phyloP scores from a whole-genome alignment of 805 yeast genomes.

The Isabelozyma gotoi region DNA sequence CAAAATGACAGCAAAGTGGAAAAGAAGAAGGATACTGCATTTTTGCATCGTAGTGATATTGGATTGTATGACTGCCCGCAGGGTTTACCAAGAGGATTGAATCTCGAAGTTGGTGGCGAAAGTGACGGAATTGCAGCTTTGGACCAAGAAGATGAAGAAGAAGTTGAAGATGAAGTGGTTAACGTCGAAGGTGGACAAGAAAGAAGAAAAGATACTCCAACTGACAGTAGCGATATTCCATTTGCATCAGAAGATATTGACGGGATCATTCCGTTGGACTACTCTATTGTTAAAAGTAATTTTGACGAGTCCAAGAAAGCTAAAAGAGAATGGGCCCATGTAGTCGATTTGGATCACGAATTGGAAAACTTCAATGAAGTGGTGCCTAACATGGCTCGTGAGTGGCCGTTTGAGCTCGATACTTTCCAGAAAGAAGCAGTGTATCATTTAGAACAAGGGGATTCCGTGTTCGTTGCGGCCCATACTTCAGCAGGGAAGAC shows the following conservation, averaged over 20 bases:
- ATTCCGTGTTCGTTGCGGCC: constrained; percentile 97
- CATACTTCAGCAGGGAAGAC: constrained; percentile 99
- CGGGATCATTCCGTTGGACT: constrained; percentile 39
- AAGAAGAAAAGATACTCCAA: not conserved
- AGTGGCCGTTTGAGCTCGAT: constrained; percentile 94
- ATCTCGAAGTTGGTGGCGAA: constrained; percentile 14
- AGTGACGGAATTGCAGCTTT: constrained; percentile 10
- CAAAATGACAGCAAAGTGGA: constrained; percentile 17
- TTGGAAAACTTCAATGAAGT: constrained; percentile 83
- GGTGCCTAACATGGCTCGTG: constrained; percentile 90
- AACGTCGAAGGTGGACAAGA: constrained; percentile 10
- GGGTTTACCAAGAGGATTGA: constrained; percentile 75
- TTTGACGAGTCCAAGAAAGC: constrained; percentile 23
- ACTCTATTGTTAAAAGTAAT: constrained; percentile 17
- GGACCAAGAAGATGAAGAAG: constrained; percentile 8
- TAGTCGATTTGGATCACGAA: constrained; percentile 81
- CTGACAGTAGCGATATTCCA: constrained; percentile 10
- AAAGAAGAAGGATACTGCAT: constrained; percentile 30
- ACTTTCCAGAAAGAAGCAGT: constrained; percentile 96
- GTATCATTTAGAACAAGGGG: constrained; percentile 95
- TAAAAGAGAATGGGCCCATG: constrained; percentile 88
- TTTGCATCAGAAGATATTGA: constrained; percentile 47
- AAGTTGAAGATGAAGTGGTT: constrained; percentile 9
- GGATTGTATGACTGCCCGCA: constrained; percentile 85
- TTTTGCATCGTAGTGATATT: constrained; percentile 58